phyloP scores from a whole-genome alignment of 768 basidiomycete species.

The Hydnomerulius pinastri region DNA sequence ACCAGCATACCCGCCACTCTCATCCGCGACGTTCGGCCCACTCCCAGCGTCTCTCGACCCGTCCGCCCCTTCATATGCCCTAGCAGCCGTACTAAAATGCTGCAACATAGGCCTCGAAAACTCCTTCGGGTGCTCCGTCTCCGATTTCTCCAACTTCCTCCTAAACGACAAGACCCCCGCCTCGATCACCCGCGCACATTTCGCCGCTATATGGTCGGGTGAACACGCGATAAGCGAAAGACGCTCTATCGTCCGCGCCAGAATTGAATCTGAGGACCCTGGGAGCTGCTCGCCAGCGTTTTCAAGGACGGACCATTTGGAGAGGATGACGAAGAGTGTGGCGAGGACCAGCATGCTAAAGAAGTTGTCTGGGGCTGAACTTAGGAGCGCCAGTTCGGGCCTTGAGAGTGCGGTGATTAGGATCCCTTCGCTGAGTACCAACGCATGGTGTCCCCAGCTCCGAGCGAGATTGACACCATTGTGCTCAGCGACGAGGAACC shows the following conservation, averaged over 20 bases:
- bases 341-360: slow-evolving; percentile 46
- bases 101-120: slow-evolving; percentile 17
- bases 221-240: slow-evolving; percentile 36
- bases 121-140: slow-evolving; percentile 19
- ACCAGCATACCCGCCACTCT: slow-evolving; percentile 11
- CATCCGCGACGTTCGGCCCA: slow-evolving; percentile 18
- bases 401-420: slow-evolving; percentile 36
- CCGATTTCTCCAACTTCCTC: slow-evolving; percentile 27
- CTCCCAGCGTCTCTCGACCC: slow-evolving; percentile 15
- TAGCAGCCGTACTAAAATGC: slow-evolving; percentile 22
- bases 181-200: slow-evolving; percentile 43
- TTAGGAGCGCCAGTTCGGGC: slow-evolving; percentile 36
- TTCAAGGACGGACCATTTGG: slow-evolving; percentile 44
- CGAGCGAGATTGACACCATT: slow-evolving; percentile 36
- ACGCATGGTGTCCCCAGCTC: slow-evolving; percentile 40
- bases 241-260: slow-evolving; percentile 37
- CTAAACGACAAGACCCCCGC: slow-evolving; percentile 33
- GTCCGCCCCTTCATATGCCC: slow-evolving; percentile 14
- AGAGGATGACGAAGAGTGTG: slow-evolving; percentile 43
- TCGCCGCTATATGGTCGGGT: slow-evolving; percentile 42
- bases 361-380: slow-evolving; percentile 43
- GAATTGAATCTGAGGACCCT: slow-evolving; percentile 39
- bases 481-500: slow-evolving; percentile 35
- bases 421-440: slow-evolving; percentile 40
- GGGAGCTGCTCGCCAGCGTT: slow-evolving; percentile 34